Conservation (phyloP, 1,284 basidiomycete genomes). For the Cystobasidiaceae sp. region DNA sequence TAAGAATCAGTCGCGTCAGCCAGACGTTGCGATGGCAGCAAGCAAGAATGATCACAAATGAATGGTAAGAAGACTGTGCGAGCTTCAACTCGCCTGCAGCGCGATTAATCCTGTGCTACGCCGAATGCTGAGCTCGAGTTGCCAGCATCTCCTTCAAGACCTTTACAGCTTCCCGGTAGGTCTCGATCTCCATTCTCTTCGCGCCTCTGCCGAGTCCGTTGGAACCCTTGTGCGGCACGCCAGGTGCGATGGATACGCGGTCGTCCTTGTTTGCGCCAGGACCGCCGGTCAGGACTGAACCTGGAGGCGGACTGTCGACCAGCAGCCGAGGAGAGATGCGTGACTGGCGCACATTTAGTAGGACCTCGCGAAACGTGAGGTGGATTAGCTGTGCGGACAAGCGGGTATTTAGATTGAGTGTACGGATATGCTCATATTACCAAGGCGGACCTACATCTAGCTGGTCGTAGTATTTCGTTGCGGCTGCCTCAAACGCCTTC, state of each 20-base stretch:
- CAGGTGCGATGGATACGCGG: neutral
- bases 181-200: conserved; percentile 52
- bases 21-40: no score
- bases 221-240: neutral
- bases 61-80: no score
- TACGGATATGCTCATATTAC: no score
- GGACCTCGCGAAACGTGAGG: conserved; percentile 63
- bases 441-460: conserved; percentile 62
- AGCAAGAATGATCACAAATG: no score
- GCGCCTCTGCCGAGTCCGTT: conserved; percentile 56
- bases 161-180: neutral
- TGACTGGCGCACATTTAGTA: conserved; percentile 72
- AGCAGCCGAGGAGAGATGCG: conserved; percentile 67
- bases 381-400: conserved; percentile 67
- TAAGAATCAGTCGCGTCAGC: no score
- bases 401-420: no score
- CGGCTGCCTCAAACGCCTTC: conserved; percentile 50
- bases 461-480: conserved; percentile 72
- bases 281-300: conserved; percentile 61
- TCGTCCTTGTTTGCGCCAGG: neutral
- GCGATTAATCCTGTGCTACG: no score
- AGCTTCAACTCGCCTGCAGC: no score
- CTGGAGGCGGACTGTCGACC: conserved; percentile 65
- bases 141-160: neutral
- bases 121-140: no score